Evolutionary conservation across 192 early-diverging fungal genomes (phyloP).

Genomic region (Entomortierella parvispora): DNA sequence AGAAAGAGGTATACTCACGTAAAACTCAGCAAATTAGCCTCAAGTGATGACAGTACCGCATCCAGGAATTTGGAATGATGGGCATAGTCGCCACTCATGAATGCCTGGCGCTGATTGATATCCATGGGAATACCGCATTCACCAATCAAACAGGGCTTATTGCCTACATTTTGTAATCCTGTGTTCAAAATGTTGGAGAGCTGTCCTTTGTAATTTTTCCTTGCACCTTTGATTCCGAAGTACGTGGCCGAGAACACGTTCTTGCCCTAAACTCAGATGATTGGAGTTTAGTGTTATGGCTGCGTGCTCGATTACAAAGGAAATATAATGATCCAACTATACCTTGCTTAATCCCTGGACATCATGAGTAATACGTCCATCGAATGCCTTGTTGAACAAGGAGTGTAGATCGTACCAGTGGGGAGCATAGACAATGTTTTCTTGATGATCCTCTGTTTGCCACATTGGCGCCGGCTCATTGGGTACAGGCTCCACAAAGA

Average conservation of each 20-base stretch:
- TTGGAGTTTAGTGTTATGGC: neutral
- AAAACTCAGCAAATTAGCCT: slow-evolving; percentile 80
- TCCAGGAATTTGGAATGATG: slow-evolving; percentile 82
- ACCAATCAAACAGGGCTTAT: slow-evolving; percentile 76
- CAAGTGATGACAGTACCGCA: slow-evolving; percentile 77
- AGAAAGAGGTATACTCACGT: slow-evolving; percentile 55
- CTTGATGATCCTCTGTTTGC: slow-evolving; percentile 55
- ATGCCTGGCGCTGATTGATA: slow-evolving; percentile 79
- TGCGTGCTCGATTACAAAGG: neutral
- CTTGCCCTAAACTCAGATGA: slow-evolving; percentile 66
- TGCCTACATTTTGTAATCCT: slow-evolving; percentile 69
- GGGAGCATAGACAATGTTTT: slow-evolving; percentile 78
- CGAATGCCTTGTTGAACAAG: slow-evolving; percentile 76
- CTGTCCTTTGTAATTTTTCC: slow-evolving; percentile 80
- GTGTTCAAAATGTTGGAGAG: slow-evolving; percentile 70
- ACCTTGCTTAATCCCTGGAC: slow-evolving; percentile 80
- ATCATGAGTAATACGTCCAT: slow-evolving; percentile 81
- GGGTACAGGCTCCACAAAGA: slow-evolving; percentile 87
- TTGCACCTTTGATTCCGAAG: slow-evolving; percentile 79
- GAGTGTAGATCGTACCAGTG: slow-evolving; percentile 91
- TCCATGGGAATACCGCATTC: slow-evolving; percentile 92
- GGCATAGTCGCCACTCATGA: slow-evolving; percentile 75
- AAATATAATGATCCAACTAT: neutral
- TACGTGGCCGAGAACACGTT: slow-evolving; percentile 81
- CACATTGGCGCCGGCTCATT: slow-evolving; percentile 72